These are phyloP conservation scores for Pulveroboletus frians DNA, from an alignment of 768 basidiomycete genomes.

Conservation along the genomic window DNA sequence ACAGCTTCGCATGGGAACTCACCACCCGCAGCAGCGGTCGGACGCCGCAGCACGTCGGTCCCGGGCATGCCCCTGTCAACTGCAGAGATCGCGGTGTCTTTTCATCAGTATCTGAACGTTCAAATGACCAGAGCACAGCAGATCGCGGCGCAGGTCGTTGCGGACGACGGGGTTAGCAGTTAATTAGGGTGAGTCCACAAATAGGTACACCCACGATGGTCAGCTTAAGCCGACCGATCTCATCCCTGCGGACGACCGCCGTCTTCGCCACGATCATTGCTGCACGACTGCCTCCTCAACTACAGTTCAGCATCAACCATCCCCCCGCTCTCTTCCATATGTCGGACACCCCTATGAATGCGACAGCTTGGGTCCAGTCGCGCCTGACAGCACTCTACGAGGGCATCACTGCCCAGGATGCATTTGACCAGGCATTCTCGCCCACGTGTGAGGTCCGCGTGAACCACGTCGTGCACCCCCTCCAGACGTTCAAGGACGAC, in stretches of 20 bases:
- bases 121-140: too few relatives aligned
- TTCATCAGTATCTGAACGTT: too few relatives aligned
- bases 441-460: slow-evolving; percentile 29
- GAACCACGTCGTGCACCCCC: slow-evolving; percentile 25
- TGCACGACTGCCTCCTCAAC: not conserved
- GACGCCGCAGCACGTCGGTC: too few relatives aligned
- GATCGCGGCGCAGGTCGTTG: too few relatives aligned
- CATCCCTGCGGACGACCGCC: not conserved
- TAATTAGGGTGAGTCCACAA: too few relatives aligned
- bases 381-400: slow-evolving; percentile 28
- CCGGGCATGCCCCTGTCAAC: too few relatives aligned
- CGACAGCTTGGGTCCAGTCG: slow-evolving; percentile 28
- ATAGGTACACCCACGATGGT: too few relatives aligned
- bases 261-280: not conserved
- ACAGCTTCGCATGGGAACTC: too few relatives aligned
- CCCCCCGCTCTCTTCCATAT: not conserved
- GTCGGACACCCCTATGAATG: not conserved
- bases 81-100: too few relatives aligned
- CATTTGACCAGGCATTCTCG: slow-evolving; percentile 32
- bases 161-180: too few relatives aligned
- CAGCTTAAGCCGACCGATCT: too few relatives aligned
- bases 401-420: slow-evolving; percentile 5
- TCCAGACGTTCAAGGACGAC: slow-evolving; percentile 27
- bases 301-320: not conserved
- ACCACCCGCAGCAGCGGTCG: too few relatives aligned